Conservation (phyloP, 805 yeast genomes). For the Candida michaelii region DNA sequence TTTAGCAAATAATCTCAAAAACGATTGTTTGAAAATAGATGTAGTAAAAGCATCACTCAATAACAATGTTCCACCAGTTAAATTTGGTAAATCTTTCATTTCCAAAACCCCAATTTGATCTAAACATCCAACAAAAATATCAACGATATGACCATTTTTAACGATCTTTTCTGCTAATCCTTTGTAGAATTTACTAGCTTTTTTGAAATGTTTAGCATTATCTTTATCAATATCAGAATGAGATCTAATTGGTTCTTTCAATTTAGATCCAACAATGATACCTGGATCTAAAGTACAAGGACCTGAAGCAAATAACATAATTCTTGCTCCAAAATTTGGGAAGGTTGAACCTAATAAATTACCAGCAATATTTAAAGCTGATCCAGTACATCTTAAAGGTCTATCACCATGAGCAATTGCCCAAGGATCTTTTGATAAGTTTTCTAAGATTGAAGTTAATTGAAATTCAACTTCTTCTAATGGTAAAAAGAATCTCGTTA, state of each 20-base stretch:
- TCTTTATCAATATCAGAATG: conserved; percentile 57
- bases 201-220: conserved; percentile 33
- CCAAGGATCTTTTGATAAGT: conserved; percentile 78
- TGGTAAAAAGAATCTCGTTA: conserved; percentile 45
- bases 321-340: conserved; percentile 55
- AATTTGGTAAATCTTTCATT: conserved; percentile 57
- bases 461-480: conserved; percentile 51
- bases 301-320: conserved; percentile 85
- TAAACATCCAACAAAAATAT: conserved; percentile 63
- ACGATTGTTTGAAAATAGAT: conserved; percentile 66
- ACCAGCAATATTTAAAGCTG: conserved; percentile 53
- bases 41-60: conserved; percentile 67
- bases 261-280: conserved; percentile 50
- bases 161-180: conserved; percentile 49
- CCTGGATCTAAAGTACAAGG: conserved; percentile 71
- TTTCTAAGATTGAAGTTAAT: conserved; percentile 48
- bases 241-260: conserved; percentile 65
- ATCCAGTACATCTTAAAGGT: conserved; percentile 56
- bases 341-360: conserved; percentile 39
- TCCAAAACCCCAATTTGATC: conserved; percentile 70
- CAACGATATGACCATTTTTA: conserved; percentile 52
- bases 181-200: conserved; percentile 48
- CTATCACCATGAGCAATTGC: conserved; percentile 55
- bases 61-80: conserved; percentile 63
- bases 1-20: conserved; percentile 49